Percentiles rank a stretch among this genome's conserved stretches.
phyloP scores from a whole-genome alignment of 2,329 filamentous ascomycete genomes.

The Diplodia seriata region DNA sequence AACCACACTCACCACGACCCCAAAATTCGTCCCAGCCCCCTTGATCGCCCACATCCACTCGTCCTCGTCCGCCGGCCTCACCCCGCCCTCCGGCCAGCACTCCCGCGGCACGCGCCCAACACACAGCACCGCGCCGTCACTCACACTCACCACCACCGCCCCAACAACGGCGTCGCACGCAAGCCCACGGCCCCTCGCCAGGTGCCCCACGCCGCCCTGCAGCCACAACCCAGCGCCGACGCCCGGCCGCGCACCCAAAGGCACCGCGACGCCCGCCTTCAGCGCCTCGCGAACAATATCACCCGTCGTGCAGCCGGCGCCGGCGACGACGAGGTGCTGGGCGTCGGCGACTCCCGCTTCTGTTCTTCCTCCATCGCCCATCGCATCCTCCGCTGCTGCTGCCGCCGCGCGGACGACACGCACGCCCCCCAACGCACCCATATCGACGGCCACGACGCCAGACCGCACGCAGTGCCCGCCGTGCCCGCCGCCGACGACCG shows the following conservation, averaged over 20 bases:
- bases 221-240: constrained; percentile 69
- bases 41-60: constrained; percentile 65
- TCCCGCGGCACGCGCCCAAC: constrained; percentile 60
- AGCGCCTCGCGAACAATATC: constrained; percentile 60
- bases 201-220: constrained; percentile 69
- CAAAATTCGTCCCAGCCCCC: constrained; percentile 67
- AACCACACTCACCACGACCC: constrained; percentile 61
- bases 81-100: constrained; percentile 51
- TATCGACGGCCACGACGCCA: constrained; percentile 64
- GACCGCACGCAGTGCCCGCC: constrained; percentile 64
- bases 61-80: constrained; percentile 56
- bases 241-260: constrained; percentile 67
- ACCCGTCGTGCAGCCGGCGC: constrained; percentile 62
- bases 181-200: constrained; percentile 63
- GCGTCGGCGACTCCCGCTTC: too few species aligned
- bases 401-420: constrained; percentile 46
- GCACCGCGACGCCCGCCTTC: constrained; percentile 60
- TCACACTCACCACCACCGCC: constrained; percentile 63
- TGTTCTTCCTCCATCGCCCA: too few species aligned
- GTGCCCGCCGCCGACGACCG: constrained; percentile 65
- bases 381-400: too few species aligned
- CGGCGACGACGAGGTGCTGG: constrained; percentile 62
- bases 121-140: constrained; percentile 53
- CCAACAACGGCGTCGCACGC: constrained; percentile 67
- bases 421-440: constrained; percentile 62